Evolutionary conservation across 768 basidiomycete genomes (phyloP).

Genomic region (Kwoniella dendrophila): DNA sequence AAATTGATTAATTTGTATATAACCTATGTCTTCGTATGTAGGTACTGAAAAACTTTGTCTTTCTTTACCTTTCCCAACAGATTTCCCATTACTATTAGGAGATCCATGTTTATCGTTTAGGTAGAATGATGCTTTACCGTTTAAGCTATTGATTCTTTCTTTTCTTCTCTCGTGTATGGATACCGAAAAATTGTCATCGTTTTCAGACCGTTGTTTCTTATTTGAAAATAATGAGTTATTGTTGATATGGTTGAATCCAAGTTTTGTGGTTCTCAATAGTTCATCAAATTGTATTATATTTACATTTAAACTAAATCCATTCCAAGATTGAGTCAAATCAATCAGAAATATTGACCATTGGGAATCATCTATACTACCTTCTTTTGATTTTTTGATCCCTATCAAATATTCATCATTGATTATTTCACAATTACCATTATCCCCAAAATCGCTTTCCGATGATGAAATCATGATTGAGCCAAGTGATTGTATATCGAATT

Average conservation of each 20-base stretch:
- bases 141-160: slow-evolving; percentile 26
- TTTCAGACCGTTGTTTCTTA: not conserved
- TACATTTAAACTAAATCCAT: slow-evolving; percentile 35
- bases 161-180: slow-evolving; percentile 27
- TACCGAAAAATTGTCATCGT: too few species aligned
- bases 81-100: not conserved
- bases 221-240: not conserved
- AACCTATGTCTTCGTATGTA: slow-evolving; percentile 27
- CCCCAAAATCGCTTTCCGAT: not conserved
- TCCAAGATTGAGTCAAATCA: slow-evolving; percentile 37
- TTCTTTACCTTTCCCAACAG: not conserved
- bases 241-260: too few species aligned
- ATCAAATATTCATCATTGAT: slow-evolving; percentile 17
- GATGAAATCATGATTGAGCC: slow-evolving; percentile 14
- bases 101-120: not conserved
- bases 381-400: slow-evolving; percentile 21
- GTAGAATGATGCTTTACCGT: slow-evolving; percentile 24
- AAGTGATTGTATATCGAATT: slow-evolving; percentile 16
- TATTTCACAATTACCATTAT: slow-evolving; percentile 6
- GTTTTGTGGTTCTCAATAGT: slow-evolving; percentile 13
- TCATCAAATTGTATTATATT: slow-evolving; percentile 13
- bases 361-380: slow-evolving; percentile 33
- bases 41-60: slow-evolving; percentile 19
- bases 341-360: slow-evolving; percentile 36
- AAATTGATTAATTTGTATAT: slow-evolving; percentile 32